Conservation (phyloP, 192 early-diverging fungal genomes). For the Lobosporangium transversale region DNA sequence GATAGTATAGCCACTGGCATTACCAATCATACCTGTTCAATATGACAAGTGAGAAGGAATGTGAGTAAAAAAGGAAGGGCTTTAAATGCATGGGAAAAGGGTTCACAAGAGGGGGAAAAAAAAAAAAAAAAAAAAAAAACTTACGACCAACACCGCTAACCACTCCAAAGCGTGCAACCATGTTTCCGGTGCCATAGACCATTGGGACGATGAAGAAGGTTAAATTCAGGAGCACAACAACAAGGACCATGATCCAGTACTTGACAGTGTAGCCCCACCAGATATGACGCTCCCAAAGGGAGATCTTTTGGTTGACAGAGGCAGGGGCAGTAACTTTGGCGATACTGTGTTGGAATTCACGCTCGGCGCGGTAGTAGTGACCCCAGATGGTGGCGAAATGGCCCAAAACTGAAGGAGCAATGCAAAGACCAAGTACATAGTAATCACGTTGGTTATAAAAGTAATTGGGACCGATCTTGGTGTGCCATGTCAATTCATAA, state of each 20-base stretch:
- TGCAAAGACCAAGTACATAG: constrained; percentile 34
- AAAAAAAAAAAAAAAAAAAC: constrained; percentile 1
- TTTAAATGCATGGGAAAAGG: too few relatives aligned
- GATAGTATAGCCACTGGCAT: constrained; percentile 38
- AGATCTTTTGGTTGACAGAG: constrained; percentile 44
- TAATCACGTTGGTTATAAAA: constrained; percentile 35
- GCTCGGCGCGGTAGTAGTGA: constrained; percentile 49
- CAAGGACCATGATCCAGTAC: constrained; percentile 38
- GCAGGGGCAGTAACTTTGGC: constrained; percentile 46
- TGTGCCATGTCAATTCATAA: constrained; percentile 29
- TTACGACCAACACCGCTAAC: constrained; percentile 42
- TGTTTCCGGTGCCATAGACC: constrained; percentile 2
- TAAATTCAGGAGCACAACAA: constrained; percentile 29
- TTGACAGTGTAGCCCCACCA: constrained; percentile 51
- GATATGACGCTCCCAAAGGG: constrained; percentile 51
- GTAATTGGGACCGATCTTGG: constrained; percentile 25
- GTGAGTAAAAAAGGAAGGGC: neutral
- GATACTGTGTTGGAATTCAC: constrained; percentile 52
- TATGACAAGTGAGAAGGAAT: too few relatives aligned
- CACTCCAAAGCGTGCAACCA: constrained; percentile 18
- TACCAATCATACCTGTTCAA: constrained; percentile 28
- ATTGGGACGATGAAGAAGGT: constrained; percentile 29
- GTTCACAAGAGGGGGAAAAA: too few relatives aligned
- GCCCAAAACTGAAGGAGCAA: constrained; percentile 31
- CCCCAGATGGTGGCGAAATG: constrained; percentile 50